Evolutionary conservation across 768 basidiomycete species (phyloP).

Genomic region (Melanogaster broomeanus): DNA sequence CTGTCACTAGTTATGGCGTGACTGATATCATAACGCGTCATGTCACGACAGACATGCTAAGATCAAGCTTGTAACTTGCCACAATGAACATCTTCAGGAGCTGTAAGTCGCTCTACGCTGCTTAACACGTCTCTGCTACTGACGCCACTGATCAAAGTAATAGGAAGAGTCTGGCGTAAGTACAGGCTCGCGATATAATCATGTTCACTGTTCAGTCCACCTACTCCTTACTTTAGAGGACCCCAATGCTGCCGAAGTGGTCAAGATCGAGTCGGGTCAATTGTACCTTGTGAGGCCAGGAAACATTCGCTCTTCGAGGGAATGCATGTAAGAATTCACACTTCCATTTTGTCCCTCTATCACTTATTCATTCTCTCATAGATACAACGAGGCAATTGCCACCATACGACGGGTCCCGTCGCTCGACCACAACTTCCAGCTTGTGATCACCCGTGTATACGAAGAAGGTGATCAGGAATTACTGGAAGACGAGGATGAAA

Average conservation of each 20-base stretch:
- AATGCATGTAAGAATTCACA: slow-evolving; percentile 83
- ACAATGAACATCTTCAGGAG: slow-evolving; percentile 86
- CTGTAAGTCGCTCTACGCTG: slow-evolving; percentile 48
- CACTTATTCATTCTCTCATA: slow-evolving; percentile 32
- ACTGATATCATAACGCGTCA: slow-evolving; percentile 26
- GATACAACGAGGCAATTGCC: slow-evolving; percentile 94
- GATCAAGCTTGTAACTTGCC: slow-evolving; percentile 22
- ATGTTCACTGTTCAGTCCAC: slow-evolving; percentile 15
- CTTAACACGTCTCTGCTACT: slow-evolving; percentile 14
- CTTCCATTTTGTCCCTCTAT: not conserved
- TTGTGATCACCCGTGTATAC: slow-evolving; percentile 95
- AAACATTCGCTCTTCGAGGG: slow-evolving; percentile 86
- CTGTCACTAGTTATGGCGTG: slow-evolving; percentile 19
- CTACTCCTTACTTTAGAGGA: slow-evolving; percentile 62
- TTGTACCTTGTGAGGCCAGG: slow-evolving; percentile 91
- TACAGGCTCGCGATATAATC: slow-evolving; percentile 28
- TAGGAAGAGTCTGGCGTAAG: slow-evolving; percentile 95
- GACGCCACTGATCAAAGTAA: slow-evolving; percentile 49
- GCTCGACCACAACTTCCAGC: slow-evolving; percentile 79
- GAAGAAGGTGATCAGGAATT: slow-evolving; percentile 97
- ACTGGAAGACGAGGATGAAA: slow-evolving; percentile 91
- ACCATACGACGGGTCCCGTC: slow-evolving; percentile 85
- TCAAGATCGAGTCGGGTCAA: slow-evolving; percentile 90
- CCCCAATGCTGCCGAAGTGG: slow-evolving; percentile 92
- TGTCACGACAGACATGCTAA: slow-evolving; percentile 19